Evolutionary conservation across 306 rosid genomes (phyloP).

Genomic region (Chamaecrista fasciculata): DNA sequence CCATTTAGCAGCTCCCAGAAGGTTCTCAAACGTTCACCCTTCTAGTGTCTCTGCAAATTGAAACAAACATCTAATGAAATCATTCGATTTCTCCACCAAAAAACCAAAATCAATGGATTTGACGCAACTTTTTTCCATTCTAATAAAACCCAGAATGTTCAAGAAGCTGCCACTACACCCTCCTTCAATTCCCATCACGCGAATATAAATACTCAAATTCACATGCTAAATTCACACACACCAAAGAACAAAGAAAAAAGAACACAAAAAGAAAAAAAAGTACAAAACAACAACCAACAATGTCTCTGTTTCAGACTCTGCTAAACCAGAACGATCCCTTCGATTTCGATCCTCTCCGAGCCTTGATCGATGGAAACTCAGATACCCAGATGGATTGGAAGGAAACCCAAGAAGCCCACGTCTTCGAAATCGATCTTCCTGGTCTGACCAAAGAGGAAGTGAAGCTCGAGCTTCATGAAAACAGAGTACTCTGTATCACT

Average conservation of each 20-base stretch:
- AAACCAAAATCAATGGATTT: no score
- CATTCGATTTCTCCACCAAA: no score
- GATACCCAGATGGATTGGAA: slow-evolving; percentile 56
- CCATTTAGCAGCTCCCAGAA: slow-evolving; percentile 30
- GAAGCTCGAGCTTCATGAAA: slow-evolving; percentile 47
- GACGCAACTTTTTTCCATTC: background rate
- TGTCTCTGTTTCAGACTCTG: slow-evolving; percentile 42
- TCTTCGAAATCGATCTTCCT: slow-evolving; percentile 56
- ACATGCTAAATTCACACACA: background rate
- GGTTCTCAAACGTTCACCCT: slow-evolving; percentile 20
- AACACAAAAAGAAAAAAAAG: background rate
- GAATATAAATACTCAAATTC: slow-evolving; percentile 10
- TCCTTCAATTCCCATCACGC: background rate
- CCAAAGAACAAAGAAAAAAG: background rate
- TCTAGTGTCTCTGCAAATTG: no score
- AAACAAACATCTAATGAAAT: no score
- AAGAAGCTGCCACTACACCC: slow-evolving; percentile 20
- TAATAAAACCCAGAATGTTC: slow-evolving; percentile 36
- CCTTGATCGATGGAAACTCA: slow-evolving; percentile 15
- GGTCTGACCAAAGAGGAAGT: slow-evolving; percentile 55
- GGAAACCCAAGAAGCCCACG: slow-evolving; percentile 44
- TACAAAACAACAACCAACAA: background rate
- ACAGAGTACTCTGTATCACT: slow-evolving; percentile 40
- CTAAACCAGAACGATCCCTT: slow-evolving; percentile 30
- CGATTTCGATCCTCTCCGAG: slow-evolving; percentile 24